Evolutionary conservation across 257 asterid genomes (phyloP).

Genomic region (Primulina huaijiensis): DNA sequence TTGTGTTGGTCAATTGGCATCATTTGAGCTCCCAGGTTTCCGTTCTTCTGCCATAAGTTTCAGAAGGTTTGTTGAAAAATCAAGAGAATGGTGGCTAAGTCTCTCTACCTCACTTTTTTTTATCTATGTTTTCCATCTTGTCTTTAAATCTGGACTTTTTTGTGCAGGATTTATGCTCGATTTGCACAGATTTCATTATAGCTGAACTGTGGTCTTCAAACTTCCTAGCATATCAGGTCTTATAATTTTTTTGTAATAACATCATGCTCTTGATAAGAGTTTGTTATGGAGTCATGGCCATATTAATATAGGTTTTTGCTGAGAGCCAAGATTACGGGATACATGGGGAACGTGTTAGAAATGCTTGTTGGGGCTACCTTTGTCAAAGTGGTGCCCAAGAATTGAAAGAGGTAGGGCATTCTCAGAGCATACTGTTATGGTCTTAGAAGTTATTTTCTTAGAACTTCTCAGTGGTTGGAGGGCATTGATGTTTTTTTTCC

Average conservation of each 20-base stretch:
- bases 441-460: slow-evolving; percentile 17
- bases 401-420: slow-evolving; percentile 69
- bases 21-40: neutral
- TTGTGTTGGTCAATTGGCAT: neutral
- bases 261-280: slow-evolving; percentile 11
- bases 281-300: slow-evolving; percentile 21
- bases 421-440: slow-evolving; percentile 3
- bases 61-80: neutral
- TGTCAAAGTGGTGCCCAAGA: slow-evolving; percentile 96
- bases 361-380: slow-evolving; percentile 99
- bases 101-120: slow-evolving; percentile 5
- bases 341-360: slow-evolving; percentile 96
- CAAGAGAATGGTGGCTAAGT: neutral
- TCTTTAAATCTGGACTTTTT: slow-evolving; percentile 28
- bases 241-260: slow-evolving; percentile 24
- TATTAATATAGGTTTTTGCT: slow-evolving; percentile 70
- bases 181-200: slow-evolving; percentile 93
- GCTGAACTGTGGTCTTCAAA: slow-evolving; percentile 93
- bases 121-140: slow-evolving; percentile 13
- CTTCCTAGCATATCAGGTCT: slow-evolving; percentile 94
- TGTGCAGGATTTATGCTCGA: slow-evolving; percentile 86
- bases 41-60: neutral
- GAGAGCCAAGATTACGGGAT: slow-evolving; percentile 96
- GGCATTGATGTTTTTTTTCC: slow-evolving; percentile 10
- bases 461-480: slow-evolving; percentile 21